A percentile compares a stretch with the other conserved stretches of the same genome.
Evolutionary conservation across 257 asterid species (phyloP).

Genomic region (Rhazya stricta): DNA sequence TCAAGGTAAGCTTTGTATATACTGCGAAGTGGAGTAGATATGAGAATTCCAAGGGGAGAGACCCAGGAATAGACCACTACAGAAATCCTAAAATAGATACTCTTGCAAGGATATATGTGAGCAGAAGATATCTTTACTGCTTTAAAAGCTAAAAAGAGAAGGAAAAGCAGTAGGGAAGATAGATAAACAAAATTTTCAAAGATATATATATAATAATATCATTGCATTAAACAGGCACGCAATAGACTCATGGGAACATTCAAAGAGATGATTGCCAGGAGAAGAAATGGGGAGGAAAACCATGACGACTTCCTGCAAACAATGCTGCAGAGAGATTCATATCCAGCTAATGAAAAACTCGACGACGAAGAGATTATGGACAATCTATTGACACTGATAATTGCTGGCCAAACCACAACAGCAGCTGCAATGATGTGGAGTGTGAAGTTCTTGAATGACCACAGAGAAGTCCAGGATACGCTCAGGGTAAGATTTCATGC

Average conservation of each 20-base stretch:
- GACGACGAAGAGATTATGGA: conserved; percentile 63
- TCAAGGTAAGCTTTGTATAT: conserved; percentile 34
- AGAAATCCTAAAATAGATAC: not conserved
- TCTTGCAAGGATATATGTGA: not conserved
- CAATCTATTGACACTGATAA: conserved; percentile 42
- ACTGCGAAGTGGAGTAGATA: not conserved
- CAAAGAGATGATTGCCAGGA: conserved; percentile 28
- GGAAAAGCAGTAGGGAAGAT: not conserved
- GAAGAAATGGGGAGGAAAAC: conserved; percentile 34
- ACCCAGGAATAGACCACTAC: not conserved
- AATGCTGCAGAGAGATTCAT: conserved; percentile 44
- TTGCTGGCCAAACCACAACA: conserved; percentile 57
- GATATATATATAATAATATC: not conserved
- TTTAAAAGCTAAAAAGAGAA: not conserved
- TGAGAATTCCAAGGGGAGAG: not conserved
- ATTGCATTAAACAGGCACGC: conserved; percentile 38
- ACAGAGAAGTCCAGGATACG: conserved; percentile 32
- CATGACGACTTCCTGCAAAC: conserved; percentile 47
- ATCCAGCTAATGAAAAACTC: conserved; percentile 38
- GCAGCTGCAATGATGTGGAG: conserved; percentile 73
- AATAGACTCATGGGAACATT: conserved; percentile 40
- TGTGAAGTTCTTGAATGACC: conserved; percentile 50
- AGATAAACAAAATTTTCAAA: not conserved
- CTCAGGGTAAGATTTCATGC: conserved; percentile 34
- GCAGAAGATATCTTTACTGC: not conserved